Conservation (phyloP, 257 asterid genomes). For the Lycium barbarum region DNA sequence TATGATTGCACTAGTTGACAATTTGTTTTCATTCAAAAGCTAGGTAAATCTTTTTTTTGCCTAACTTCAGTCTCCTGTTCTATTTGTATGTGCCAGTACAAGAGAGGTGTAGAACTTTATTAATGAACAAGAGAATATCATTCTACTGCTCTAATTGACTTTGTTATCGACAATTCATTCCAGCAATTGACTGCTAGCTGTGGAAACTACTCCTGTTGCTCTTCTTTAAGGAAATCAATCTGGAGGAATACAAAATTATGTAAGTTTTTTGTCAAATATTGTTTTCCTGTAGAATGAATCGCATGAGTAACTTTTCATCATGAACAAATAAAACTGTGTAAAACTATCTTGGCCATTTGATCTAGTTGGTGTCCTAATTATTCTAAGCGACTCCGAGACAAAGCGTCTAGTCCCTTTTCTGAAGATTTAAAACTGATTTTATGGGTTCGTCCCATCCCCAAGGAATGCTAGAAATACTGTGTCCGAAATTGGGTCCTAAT, state of each 20-base stretch:
- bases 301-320: neutral
- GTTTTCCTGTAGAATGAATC: slow-evolving; percentile 19
- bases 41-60: neutral
- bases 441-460: slow-evolving; percentile 14
- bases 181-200: slow-evolving; percentile 52
- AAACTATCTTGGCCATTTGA: neutral
- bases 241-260: slow-evolving; percentile 52
- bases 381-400: neutral
- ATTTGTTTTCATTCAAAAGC: slow-evolving; percentile 22
- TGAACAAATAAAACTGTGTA: neutral
- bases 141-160: slow-evolving; percentile 24
- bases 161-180: slow-evolving; percentile 36
- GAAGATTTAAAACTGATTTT: neutral
- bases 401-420: neutral
- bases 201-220: slow-evolving; percentile 48
- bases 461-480: neutral
- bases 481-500: neutral
- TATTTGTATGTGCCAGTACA: neutral
- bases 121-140: neutral
- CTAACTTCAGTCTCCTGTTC: slow-evolving; percentile 19
- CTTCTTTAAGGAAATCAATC: slow-evolving; percentile 44
- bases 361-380: neutral
- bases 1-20: neutral
- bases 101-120: neutral
- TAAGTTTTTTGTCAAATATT: slow-evolving; percentile 51